Conservation (phyloP, 2,329 filamentous ascomycete species). For the Colletotrichum cordylinicola region DNA sequence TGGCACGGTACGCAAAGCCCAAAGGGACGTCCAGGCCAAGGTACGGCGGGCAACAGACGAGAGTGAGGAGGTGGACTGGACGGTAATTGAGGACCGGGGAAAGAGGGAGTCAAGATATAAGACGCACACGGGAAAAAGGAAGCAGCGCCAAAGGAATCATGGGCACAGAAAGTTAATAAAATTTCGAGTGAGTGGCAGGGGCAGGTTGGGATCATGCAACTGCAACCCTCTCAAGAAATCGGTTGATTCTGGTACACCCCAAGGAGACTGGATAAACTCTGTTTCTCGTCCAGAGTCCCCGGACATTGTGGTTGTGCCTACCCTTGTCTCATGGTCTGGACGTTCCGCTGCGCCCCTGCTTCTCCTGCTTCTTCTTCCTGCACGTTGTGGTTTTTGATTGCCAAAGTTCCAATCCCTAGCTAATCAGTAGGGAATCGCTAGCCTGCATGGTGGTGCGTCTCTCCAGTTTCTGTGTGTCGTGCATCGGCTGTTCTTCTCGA, state of each 20-base stretch:
- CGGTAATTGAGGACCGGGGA: background rate
- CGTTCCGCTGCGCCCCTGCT: background rate
- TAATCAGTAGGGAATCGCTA: background rate
- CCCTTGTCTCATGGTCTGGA: slow-evolving; percentile 4
- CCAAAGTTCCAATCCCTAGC: background rate
- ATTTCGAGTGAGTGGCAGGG: background rate
- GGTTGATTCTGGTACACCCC: background rate
- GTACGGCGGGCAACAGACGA: background rate
- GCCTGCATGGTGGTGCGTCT: background rate
- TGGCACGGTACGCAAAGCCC: background rate
- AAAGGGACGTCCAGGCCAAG: background rate
- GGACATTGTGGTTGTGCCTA: background rate
- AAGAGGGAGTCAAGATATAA: background rate
- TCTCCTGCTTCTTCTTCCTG: background rate
- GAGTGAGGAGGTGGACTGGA: background rate
- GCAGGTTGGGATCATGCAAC: background rate
- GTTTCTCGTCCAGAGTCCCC: slow-evolving; percentile 5
- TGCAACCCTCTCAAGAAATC: background rate
- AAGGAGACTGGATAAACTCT: background rate
- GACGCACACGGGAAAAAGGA: background rate
- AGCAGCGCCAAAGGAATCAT: background rate
- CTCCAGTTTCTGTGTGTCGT: background rate
- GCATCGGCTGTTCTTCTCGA: background rate
- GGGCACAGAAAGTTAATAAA: background rate
- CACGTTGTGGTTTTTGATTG: background rate